Base-by-base conservation (phyloP, 2,329 filamentous ascomycete species). In the Uncinocarpus reesii region DNA sequence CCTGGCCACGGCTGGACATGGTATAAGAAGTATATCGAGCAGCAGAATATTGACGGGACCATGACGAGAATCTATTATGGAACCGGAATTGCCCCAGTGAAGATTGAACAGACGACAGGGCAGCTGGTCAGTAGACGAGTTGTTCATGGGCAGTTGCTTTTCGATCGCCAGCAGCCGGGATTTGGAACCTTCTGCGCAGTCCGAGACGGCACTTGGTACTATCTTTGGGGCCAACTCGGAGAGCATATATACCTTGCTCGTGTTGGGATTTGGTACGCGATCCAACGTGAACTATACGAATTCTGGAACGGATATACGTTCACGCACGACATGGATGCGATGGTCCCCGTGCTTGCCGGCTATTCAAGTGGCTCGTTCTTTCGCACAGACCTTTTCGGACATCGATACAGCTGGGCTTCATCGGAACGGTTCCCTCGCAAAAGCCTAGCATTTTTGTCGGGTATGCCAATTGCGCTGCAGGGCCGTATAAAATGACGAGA, bases 101-200 rank as follows among this genome's bases (percentile, higher is more conserved):
- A 45, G 15, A 24, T 52, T 10, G 40, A 53, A 10, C 15, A 20
- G 5, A 24, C 38, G 2, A 52, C 52, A 18, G 40, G 48, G 4
- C 15, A 48, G 24, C 11, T 54, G 10, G 7, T 36, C 4, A 36
- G 24, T 18, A 23, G 43, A 18, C 50, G 52, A 2, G 37, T 50
- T 35, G 21, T 34, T 8, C 37, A 48, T n/a, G 42, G 35, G 15
- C 15, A 11, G 3, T 8, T 52, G 5, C 26, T 54, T 20, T 52
- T 54, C 38, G 16, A 41, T 1, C 16, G 23, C 6, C 15, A 50
- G 6, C 50, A 54, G 11, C 52, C 52, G 13, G 43, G 50, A 18
- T 54, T 52, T 47, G 52, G 52, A 16, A 48, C 52, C 7, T 54
- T 54, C 45, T 52, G 52, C 42, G 38, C 50, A 15, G 44, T 50